phyloP scores from a whole-genome alignment of 176 grass and related monocot genomes.

The Alloteropsis semialata region DNA sequence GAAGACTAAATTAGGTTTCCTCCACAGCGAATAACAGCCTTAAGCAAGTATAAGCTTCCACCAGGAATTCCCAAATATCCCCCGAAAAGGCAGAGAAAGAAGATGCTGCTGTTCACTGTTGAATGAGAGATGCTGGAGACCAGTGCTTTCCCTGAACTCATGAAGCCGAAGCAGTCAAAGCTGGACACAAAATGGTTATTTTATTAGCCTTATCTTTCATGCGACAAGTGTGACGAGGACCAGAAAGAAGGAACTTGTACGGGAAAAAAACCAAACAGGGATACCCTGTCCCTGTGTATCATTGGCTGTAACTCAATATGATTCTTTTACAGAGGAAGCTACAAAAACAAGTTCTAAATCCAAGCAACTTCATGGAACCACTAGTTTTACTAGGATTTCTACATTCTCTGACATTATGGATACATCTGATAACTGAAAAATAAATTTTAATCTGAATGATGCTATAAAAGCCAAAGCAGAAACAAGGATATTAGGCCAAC shows the following conservation, averaged over 20 bases:
- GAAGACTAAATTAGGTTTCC: constrained; percentile 29
- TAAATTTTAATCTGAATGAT: background rate
- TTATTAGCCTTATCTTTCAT: background rate
- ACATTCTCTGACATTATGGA: background rate
- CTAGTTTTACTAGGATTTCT: background rate
- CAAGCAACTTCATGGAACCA: background rate
- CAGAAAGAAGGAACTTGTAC: background rate
- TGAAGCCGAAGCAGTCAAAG: constrained; percentile 58
- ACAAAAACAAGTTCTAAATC: background rate
- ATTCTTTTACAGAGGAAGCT: background rate
- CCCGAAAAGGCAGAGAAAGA: constrained; percentile 55
- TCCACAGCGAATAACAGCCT: constrained; percentile 36
- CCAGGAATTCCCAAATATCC: constrained; percentile 57
- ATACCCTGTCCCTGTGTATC: background rate
- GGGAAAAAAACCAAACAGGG: background rate
- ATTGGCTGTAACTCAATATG: background rate
- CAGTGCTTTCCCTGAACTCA: constrained; percentile 60
- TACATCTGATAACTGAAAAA: background rate
- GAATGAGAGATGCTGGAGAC: constrained; percentile 53
- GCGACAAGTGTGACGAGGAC: background rate
- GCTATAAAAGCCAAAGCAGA: background rate
- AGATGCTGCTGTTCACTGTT: constrained; percentile 44
- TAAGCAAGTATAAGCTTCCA: constrained; percentile 55
- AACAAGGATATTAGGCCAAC: background rate
- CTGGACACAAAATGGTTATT: constrained; percentile 20